phyloP scores from a whole-genome alignment of 768 basidiomycete genomes.

The Ramaria sp. region DNA sequence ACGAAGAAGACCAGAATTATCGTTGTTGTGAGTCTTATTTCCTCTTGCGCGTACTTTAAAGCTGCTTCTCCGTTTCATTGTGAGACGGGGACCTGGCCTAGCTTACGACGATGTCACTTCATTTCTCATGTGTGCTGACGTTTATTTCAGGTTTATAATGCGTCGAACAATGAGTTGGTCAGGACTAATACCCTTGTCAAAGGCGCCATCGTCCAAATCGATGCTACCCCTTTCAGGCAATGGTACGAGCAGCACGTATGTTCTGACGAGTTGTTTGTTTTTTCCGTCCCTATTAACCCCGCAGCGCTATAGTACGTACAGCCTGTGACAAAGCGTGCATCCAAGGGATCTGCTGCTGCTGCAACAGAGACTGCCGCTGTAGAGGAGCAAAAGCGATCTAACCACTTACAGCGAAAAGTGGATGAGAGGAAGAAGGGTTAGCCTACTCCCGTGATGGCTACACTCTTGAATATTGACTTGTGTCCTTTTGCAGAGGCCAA shows the following conservation, averaged over 20 bases:
- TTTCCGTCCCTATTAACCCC: conserved; percentile 5
- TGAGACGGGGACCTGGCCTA: no score
- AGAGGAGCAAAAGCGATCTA: conserved; percentile 64
- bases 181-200: conserved; percentile 99
- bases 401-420: conserved; percentile 79
- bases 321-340: conserved; percentile 83
- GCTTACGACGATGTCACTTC: no score
- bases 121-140: neutral
- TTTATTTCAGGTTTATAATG: conserved; percentile 80
- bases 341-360: conserved; percentile 40
- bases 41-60: conserved; percentile 1
- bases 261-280: conserved; percentile 13
- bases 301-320: conserved; percentile 68
- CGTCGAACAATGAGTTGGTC: conserved; percentile 99
- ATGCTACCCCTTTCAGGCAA: conserved; percentile 98
- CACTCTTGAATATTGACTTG: neutral
- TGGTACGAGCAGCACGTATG: conserved; percentile 98
- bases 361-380: conserved; percentile 35
- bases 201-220: conserved; percentile 91
- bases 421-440: conserved; percentile 88
- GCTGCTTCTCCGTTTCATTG: no score
- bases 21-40: conserved; percentile 63
- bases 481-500: conserved; percentile 55
- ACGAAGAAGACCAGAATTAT: conserved; percentile 96
- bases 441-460: neutral